phyloP scores from a whole-genome alignment of 495 filamentous ascomycete genomes.

The Evansstolkia leycettana region DNA sequence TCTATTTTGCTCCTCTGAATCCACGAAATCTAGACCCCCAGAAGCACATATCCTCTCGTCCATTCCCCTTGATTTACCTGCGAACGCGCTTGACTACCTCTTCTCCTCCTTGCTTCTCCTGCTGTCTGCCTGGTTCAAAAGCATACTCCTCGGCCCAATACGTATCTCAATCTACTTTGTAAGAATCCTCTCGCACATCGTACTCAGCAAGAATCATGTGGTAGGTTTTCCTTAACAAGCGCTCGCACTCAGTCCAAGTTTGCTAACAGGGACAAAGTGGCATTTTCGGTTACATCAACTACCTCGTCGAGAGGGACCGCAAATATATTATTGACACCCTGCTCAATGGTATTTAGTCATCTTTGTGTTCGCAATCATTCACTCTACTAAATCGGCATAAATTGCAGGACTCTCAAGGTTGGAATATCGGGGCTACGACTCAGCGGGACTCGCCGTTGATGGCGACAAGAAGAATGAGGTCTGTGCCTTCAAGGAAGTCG shows the following conservation, averaged over 20 bases:
- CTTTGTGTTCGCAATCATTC: neutral
- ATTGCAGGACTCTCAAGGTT: slow-evolving; percentile 62
- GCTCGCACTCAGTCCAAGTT: neutral
- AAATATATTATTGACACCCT: slow-evolving; percentile 89
- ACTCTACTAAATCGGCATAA: neutral
- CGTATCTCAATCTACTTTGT: no score
- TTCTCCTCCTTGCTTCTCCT: no score
- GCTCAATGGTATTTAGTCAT: slow-evolving; percentile 64
- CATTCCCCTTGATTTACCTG: no score
- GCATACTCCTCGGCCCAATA: no score
- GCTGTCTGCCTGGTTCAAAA: no score
- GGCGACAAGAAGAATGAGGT: slow-evolving; percentile 98
- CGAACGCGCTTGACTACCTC: no score
- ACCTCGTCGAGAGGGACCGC: slow-evolving; percentile 85
- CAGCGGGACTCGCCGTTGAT: slow-evolving; percentile 89
- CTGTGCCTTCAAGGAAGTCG: slow-evolving; percentile 95
- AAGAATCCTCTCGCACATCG: no score
- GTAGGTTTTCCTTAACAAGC: no score
- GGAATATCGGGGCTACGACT: slow-evolving; percentile 96
- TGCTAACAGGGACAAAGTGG: slow-evolving; percentile 48
- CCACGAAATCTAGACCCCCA: no score
- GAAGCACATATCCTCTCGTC: no score
- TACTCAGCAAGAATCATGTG: no score
- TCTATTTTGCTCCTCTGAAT: no score
- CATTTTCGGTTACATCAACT: slow-evolving; percentile 97